Evolutionary conservation across 2,329 filamentous ascomycete genomes (phyloP).

Genomic region (Colletotrichum spaethianum): DNA sequence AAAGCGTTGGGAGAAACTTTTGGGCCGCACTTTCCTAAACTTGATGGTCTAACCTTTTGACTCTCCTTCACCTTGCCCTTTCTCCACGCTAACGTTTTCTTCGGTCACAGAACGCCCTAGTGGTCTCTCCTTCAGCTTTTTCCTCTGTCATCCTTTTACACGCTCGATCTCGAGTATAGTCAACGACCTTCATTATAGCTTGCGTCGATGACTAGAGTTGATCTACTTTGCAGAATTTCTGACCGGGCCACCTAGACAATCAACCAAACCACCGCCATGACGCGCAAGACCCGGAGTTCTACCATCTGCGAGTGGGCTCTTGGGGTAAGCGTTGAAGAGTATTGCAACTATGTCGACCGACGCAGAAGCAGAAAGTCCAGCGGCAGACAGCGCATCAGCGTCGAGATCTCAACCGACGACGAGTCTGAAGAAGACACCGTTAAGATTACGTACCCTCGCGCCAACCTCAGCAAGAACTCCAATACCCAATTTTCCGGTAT

Average conservation of each 20-base stretch:
- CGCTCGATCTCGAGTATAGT: too few relatives aligned
- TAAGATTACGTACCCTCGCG: constrained; percentile 63
- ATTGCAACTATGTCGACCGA: constrained; percentile 42
- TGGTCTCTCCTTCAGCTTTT: not conserved
- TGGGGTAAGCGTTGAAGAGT: constrained; percentile 52
- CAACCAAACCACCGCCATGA: constrained; percentile 20
- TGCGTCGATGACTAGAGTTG: not conserved
- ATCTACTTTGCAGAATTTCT: not conserved
- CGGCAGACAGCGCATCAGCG: constrained; percentile 46
- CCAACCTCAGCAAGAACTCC: constrained; percentile 41
- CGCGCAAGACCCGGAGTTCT: constrained; percentile 33
- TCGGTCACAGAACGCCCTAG: not conserved
- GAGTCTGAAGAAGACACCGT: constrained; percentile 65
- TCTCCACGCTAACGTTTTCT: not conserved
- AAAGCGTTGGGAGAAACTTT: not conserved
- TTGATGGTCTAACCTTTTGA: not conserved
- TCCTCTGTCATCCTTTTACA: not conserved
- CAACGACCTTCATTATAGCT: too few relatives aligned
- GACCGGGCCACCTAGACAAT: not conserved
- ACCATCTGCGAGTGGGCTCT: constrained; percentile 58
- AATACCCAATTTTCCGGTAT: constrained; percentile 31
- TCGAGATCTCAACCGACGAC: constrained; percentile 66
- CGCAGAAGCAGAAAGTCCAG: constrained; percentile 34
- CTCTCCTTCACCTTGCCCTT: constrained; percentile 2
- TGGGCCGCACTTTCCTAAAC: not conserved